These are phyloP conservation scores for Massarina eburnea DNA, from an alignment of 2,329 filamentous ascomycete genomes.

Conservation along the genomic window DNA sequence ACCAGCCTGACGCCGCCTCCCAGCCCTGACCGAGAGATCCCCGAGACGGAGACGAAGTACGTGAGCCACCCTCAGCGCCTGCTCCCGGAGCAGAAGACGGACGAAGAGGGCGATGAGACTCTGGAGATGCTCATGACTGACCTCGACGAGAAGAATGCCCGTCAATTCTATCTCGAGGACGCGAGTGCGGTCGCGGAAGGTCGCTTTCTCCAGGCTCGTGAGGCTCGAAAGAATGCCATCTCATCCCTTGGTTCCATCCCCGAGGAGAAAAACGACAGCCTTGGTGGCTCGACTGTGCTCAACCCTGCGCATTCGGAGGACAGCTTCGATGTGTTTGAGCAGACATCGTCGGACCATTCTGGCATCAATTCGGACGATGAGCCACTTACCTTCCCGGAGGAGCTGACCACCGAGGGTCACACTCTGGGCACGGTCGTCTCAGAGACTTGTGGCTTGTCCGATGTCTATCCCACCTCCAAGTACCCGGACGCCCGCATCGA, in stretches of 20 bases:
- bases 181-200: constrained; percentile 89
- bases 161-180: constrained; percentile 72
- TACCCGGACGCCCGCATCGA: constrained; percentile 95
- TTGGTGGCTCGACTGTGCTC: constrained; percentile 37
- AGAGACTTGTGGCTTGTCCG: constrained; percentile 82
- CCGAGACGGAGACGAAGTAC: constrained; percentile 60
- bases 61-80: constrained; percentile 61
- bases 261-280: constrained; percentile 48
- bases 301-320: constrained; percentile 55
- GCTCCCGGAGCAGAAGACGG: constrained; percentile 44
- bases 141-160: constrained; percentile 65
- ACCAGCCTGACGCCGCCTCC: constrained; percentile 77
- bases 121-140: constrained; percentile 70
- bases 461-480: constrained; percentile 81
- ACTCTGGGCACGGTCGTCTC: constrained; percentile 90
- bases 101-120: constrained; percentile 70
- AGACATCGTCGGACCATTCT: constrained; percentile 65
- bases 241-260: constrained; percentile 62
- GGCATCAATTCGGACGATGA: constrained; percentile 61
- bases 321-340: constrained; percentile 78
- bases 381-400: constrained; percentile 62
- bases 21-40: constrained; percentile 63
- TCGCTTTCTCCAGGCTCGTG: constrained; percentile 69
- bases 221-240: constrained; percentile 62
- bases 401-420: constrained; percentile 89